Base-by-base conservation (phyloP, 2,329 filamentous ascomycete genomes). In the Fusarium nelsonii region DNA sequence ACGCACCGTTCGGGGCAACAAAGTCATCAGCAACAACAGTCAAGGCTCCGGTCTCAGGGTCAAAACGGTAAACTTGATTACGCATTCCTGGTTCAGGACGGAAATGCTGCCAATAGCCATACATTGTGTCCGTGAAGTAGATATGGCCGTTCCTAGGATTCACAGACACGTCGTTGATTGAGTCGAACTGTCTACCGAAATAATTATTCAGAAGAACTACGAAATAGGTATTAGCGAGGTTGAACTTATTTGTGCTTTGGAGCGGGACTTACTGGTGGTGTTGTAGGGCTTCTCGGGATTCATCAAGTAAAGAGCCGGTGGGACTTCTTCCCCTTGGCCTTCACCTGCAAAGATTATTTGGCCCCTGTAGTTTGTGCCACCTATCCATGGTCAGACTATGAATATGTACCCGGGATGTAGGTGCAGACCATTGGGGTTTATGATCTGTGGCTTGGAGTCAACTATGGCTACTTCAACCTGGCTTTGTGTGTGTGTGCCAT, bases 51-150 rank as follows among this genome's bases (percentile, higher is more conserved):
- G 83, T 88, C 1, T 64, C 70, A 2, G 83, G 81, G 44, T 86
- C 82, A 45, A 85, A 84, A 3, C 86, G 82, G 73, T 90, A 90
- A 1, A 90, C 85, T 70, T 90, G 88, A 59, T 84, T 85, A 6
- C 81, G 85, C 12, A 89, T 73, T 1, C 82, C 83, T 0, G 87
- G 87, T 8, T 75, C 67, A 0, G 84, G 84, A 0, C 88, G 81
- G 69, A 90, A 89, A 26, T 85, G 81, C 71, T 90, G 88, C 41
- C 85, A 80, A 63, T 81, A 85, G 4, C 87, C 88, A 67, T 90
- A 90, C 9, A 84, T 81, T 0, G 86, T 84, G 60, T 91, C 88
- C 2, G 88, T 90, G 70, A 91, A 90, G 79, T 88, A 91, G n/a
- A 90, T 78, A 28, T 87, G 83, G n/a, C 82, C 81, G 58, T 84